Evolutionary conservation across 2,329 filamentous ascomycete genomes (phyloP).

Genomic region (Thermomyces lanuginosus): DNA sequence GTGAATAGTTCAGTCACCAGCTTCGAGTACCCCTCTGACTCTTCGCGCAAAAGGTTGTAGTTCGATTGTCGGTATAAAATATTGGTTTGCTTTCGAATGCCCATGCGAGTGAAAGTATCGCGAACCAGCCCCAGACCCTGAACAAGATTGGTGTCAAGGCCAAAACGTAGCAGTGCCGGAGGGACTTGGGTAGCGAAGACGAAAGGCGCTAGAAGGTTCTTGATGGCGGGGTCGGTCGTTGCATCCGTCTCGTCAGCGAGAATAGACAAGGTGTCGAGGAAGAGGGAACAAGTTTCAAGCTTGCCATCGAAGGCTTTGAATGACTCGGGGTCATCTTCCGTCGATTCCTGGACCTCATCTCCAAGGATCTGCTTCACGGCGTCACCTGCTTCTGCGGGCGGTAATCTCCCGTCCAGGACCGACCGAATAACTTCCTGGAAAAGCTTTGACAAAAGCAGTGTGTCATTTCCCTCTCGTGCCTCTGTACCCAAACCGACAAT

Average conservation of each 20-base stretch:
- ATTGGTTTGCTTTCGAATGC: slow-evolving; percentile 81
- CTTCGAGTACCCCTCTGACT: slow-evolving; percentile 93
- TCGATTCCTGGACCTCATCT: slow-evolving; percentile 30
- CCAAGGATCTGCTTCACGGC: slow-evolving; percentile 60
- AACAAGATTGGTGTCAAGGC: slow-evolving; percentile 65
- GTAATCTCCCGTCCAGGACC: slow-evolving; percentile 52
- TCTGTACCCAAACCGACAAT: slow-evolving; percentile 49
- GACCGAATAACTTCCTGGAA: slow-evolving; percentile 76
- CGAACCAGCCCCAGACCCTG: slow-evolving; percentile 64
- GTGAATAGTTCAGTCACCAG: slow-evolving; percentile 91
- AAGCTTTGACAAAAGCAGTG: slow-evolving; percentile 50
- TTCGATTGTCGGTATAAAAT: slow-evolving; percentile 89
- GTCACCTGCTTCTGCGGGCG: slow-evolving; percentile 51
- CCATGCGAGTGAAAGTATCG: slow-evolving; percentile 66
- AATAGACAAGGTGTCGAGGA: slow-evolving; percentile 70
- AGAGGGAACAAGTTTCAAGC: slow-evolving; percentile 51
- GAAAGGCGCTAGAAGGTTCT: slow-evolving; percentile 55
- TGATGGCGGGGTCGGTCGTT: slow-evolving; percentile 31
- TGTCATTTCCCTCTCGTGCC: slow-evolving; percentile 51
- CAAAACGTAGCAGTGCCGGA: slow-evolving; percentile 54
- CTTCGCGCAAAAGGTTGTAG: slow-evolving; percentile 87
- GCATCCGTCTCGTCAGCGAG: slow-evolving; percentile 53
- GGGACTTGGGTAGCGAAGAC: slow-evolving; percentile 58
- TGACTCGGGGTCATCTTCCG: slow-evolving; percentile 31
- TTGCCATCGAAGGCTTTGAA: slow-evolving; percentile 20